Conservation (phyloP, 2,329 filamentous ascomycete genomes). For the Aspergillus unguis region DNA sequence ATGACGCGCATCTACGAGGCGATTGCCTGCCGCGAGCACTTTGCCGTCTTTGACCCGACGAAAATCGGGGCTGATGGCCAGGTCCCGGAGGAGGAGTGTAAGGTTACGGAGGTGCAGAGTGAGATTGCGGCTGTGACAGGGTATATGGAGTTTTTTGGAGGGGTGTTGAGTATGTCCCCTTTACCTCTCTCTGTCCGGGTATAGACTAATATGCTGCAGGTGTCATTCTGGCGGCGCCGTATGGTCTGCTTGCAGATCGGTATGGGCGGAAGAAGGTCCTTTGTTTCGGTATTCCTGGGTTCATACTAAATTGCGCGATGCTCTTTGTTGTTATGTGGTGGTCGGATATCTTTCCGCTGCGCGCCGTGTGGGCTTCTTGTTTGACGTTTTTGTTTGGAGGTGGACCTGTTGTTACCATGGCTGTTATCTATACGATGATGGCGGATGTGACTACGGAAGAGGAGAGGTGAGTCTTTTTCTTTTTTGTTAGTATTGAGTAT, state of each 20-base stretch:
- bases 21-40: slow-evolving; percentile 49
- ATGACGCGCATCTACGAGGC: slow-evolving; percentile 49
- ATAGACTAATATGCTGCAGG: slow-evolving; percentile 22
- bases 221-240: slow-evolving; percentile 48
- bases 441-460: slow-evolving; percentile 49
- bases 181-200: not conserved
- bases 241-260: slow-evolving; percentile 49
- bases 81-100: slow-evolving; percentile 50
- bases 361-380: slow-evolving; percentile 49
- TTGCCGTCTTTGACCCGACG: slow-evolving; percentile 40
- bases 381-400: slow-evolving; percentile 47
- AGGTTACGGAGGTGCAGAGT: slow-evolving; percentile 48
- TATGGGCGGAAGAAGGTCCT: slow-evolving; percentile 48
- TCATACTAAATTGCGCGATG: slow-evolving; percentile 35
- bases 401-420: slow-evolving; percentile 46
- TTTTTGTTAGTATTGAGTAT: not conserved
- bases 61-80: slow-evolving; percentile 41
- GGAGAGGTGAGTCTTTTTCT: slow-evolving; percentile 33
- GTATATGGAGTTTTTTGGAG: slow-evolving; percentile 50
- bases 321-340: slow-evolving; percentile 37
- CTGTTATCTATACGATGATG: slow-evolving; percentile 51
- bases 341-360: slow-evolving; percentile 42
- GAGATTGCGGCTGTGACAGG: slow-evolving; percentile 51
- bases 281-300: slow-evolving; percentile 41
- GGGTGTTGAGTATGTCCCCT: slow-evolving; percentile 33